Evolutionary conservation across 2,329 filamentous ascomycete genomes (phyloP), one percentile per base, ranked within the genome.

Genomic region (Helotiales sp.): DNA sequence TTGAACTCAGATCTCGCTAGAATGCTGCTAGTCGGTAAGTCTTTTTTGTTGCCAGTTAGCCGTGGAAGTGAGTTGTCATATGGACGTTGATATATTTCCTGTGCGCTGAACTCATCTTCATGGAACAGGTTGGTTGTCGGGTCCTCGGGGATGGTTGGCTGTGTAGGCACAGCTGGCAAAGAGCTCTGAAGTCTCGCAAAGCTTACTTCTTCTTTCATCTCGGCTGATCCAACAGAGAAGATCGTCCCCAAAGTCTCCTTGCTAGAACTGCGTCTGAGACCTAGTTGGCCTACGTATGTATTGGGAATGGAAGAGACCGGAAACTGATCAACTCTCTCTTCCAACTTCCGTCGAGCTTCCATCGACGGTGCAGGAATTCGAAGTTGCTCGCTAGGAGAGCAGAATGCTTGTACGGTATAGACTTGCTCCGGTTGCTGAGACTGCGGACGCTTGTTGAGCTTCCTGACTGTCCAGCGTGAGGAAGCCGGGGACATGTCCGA

Each of bases 191-290:
- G 30, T 49, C 70, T 64, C 8, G 64, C 65, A 50, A 73, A 69
- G 57, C 66, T 69, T 10, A 71, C 47, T 49, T 75, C 75, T 20
- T 73, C 73, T 26, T 71, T 64, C 8, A 68, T 52, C 59, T 77
- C 74, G 2, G 68, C 65, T 37, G 70, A 73, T n/a, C 72, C 75
- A 37, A 76, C 72, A 2, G 72, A 74, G 20, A 74, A 73, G 5
- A 75, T 75, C 2, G 74, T 77, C 0, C 66, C 70, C 17, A 76
- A 61, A 10, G 75, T 77, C 49, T 77, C 75, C 43, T 75, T 76
- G 43, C 69, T 68, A 7, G 70, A 62, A 43, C 60, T 52, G 59
- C 62, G 69, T 55, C 69, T 64, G 32, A 73, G 22, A 10, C 32
- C 57, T 11, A 63, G 55, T 24, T 54, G 63, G 2, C 54, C 61